A percentile compares a stretch with the other conserved stretches of the same genome.
These are phyloP conservation scores for Chaetomiaceae sp. DNA, from an alignment of 2,329 filamentous ascomycete genomes.

Conservation along the genomic window DNA sequence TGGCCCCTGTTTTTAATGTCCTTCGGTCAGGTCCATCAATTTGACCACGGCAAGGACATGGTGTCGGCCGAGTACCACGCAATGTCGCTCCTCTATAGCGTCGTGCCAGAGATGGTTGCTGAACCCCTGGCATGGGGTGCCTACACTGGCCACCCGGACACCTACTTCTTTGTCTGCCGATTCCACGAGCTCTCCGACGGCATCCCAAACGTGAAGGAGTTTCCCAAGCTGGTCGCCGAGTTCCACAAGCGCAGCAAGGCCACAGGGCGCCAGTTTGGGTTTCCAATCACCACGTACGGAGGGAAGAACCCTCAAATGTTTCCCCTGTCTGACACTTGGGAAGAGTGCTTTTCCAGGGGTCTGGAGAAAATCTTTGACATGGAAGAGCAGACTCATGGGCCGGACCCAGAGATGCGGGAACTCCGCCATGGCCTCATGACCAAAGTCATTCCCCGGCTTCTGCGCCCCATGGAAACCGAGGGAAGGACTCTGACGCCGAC, in stretches of 20 bases:
- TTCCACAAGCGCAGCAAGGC: neutral
- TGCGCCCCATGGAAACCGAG: constrained; percentile 3
- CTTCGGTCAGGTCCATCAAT: constrained; percentile 5
- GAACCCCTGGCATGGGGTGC: constrained; percentile 28
- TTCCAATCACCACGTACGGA: constrained; percentile 1
- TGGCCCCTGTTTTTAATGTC: too few species aligned
- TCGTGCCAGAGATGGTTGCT: constrained; percentile 32
- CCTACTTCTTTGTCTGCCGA: constrained; percentile 1
- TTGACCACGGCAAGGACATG: constrained; percentile 26
- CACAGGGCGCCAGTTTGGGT: constrained; percentile 4
- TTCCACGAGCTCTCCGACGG: neutral
- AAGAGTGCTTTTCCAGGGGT: constrained; percentile 1
- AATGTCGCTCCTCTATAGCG: constrained; percentile 32
- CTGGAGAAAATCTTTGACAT: neutral
- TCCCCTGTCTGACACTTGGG: constrained; percentile 1
- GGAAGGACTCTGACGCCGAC: neutral
- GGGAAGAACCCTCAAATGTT: constrained; percentile 3
- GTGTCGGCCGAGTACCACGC: constrained; percentile 38
- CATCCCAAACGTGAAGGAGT: neutral
- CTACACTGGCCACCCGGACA: neutral
- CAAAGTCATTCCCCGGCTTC: constrained; percentile 8
- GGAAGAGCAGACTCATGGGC: neutral
- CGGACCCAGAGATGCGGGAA: neutral
- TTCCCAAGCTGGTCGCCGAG: neutral
- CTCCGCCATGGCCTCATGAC: constrained; percentile 1